Evolutionary conservation across 768 basidiomycete species (phyloP).

Genomic region (Strobilomyces dryophilus): DNA sequence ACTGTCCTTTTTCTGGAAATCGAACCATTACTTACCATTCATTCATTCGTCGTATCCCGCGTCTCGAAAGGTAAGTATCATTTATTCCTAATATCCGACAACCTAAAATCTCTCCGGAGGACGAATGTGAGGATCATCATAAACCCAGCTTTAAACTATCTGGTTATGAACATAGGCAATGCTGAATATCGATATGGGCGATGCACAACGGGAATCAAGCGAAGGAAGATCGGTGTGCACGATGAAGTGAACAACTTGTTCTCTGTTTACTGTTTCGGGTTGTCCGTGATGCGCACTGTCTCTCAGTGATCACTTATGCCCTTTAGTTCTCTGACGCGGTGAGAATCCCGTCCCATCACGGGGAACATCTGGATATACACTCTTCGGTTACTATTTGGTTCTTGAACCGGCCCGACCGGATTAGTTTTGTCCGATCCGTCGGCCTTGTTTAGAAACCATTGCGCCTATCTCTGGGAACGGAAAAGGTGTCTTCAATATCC

Average conservation of each 20-base stretch:
- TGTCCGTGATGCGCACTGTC: not conserved
- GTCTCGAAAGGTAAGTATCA: not conserved
- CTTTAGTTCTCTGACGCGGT: not conserved
- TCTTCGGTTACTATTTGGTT: not conserved
- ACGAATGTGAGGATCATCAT: not conserved
- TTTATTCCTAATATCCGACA: not conserved
- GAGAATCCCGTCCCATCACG: not conserved
- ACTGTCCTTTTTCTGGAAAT: not conserved
- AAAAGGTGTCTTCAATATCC: no score
- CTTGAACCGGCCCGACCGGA: not conserved
- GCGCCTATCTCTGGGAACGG: not conserved
- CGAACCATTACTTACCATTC: not conserved
- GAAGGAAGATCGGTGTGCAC: not conserved
- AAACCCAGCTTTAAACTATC: no score
- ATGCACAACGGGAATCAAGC: not conserved
- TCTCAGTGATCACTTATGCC: not conserved
- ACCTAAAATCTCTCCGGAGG: not conserved
- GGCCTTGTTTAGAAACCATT: not conserved
- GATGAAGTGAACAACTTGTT: not conserved
- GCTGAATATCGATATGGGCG: no score
- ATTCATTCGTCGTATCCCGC: not conserved
- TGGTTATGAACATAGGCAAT: no score
- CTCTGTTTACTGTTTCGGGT: no score
- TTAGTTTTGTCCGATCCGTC: not conserved
- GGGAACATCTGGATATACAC: not conserved